A percentile compares a stretch with the other conserved stretches of the same genome.
Conservation (phyloP, 2,329 filamentous ascomycete genomes). For the Pezicula neosporulosa region DNA sequence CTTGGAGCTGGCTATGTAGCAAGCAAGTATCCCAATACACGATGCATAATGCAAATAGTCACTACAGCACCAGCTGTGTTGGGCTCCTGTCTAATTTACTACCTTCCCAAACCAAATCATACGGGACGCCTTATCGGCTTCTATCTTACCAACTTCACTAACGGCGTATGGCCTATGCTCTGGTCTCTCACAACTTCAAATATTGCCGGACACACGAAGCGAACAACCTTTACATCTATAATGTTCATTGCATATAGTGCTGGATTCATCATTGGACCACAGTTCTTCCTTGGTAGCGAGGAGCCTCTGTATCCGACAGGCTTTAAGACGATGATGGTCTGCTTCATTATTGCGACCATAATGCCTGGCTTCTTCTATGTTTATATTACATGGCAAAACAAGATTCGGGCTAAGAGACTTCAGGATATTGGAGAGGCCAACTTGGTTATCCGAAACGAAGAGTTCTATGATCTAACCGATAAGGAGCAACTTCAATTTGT, state of each 20-base stretch:
- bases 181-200: constrained; percentile 55
- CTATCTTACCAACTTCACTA: neutral
- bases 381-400: no score
- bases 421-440: no score
- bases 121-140: neutral
- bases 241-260: constrained; percentile 58
- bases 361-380: no score
- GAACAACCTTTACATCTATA: constrained; percentile 56
- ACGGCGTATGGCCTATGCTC: neutral
- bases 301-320: constrained; percentile 1
- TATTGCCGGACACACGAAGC: constrained; percentile 63
- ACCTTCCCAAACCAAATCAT: neutral
- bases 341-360: neutral
- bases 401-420: no score
- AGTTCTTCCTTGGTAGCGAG: constrained; percentile 2
- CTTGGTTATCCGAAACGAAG: no score
- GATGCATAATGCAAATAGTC: constrained; percentile 1
- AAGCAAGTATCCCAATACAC: neutral
- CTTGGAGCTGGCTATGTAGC: neutral
- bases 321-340: constrained; percentile 1
- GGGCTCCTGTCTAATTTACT: neutral
- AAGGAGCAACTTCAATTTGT: no score
- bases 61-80: neutral
- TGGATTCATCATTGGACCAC: constrained; percentile 49
- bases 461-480: no score